Percentiles rank a stretch among this genome's conserved stretches.
phyloP scores from a whole-genome alignment of 2,329 filamentous ascomycete genomes.

The Paecilomyces variotii region DNA sequence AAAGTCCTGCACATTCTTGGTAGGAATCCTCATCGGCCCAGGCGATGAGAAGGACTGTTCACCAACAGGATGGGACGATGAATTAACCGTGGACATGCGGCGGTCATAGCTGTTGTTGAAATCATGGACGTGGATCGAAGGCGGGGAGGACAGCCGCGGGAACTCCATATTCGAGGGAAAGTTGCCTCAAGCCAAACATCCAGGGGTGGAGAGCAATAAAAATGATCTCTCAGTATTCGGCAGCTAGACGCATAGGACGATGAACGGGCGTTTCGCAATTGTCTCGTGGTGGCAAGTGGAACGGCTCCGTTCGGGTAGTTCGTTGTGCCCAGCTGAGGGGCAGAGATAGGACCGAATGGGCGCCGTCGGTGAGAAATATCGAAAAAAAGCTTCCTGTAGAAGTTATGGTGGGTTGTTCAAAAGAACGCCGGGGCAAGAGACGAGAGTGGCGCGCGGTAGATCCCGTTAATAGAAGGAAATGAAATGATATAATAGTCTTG shows the following conservation, averaged over 20 bases:
- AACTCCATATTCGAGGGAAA: conserved; percentile 37
- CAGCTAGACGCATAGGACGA: background rate
- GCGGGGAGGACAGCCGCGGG: conserved; percentile 29
- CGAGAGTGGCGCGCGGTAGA: background rate
- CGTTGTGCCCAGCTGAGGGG: background rate
- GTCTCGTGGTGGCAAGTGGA: background rate
- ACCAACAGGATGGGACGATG: conserved; percentile 30
- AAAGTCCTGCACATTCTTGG: conserved; percentile 38
- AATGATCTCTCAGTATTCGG: background rate
- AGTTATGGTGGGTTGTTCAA: background rate
- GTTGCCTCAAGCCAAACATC: conserved; percentile 13
- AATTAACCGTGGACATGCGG: conserved; percentile 27
- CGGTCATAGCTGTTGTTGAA: conserved; percentile 25
- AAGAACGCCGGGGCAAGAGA: background rate
- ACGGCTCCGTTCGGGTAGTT: background rate
- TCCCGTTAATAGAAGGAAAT: background rate
- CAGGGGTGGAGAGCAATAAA: conserved; percentile 1
- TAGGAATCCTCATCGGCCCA: conserved; percentile 57
- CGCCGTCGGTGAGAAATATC: background rate
- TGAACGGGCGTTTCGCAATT: background rate
- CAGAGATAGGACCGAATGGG: background rate
- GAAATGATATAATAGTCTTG: background rate
- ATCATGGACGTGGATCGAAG: conserved; percentile 37
- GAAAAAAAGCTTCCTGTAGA: background rate
- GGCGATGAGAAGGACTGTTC: conserved; percentile 35